Conservation (phyloP, 2,329 filamentous ascomycete species). For the Nemania sp. region DNA sequence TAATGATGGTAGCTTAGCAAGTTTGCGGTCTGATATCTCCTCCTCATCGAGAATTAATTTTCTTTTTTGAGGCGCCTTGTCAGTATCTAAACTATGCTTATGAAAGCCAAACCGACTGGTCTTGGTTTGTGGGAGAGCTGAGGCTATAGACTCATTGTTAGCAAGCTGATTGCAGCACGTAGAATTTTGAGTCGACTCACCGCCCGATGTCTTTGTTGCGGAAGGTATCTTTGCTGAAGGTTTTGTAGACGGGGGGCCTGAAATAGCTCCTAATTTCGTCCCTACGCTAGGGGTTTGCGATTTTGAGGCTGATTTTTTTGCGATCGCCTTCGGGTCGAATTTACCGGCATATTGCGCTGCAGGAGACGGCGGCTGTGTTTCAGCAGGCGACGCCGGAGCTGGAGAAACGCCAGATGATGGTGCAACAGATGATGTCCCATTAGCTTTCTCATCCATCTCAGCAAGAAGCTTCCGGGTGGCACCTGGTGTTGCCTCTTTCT, state of each 20-base stretch:
- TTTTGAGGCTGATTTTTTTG: constrained; percentile 76
- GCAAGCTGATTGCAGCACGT: constrained; percentile 25
- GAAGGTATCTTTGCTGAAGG: constrained; percentile 30
- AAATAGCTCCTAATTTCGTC: constrained; percentile 64
- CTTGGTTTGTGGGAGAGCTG: constrained; percentile 76
- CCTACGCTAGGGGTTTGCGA: constrained; percentile 67
- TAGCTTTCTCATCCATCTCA: constrained; percentile 79
- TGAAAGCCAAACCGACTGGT: constrained; percentile 86
- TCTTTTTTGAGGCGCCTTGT: constrained; percentile 76
- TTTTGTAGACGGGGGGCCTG: constrained; percentile 54
- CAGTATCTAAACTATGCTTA: constrained; percentile 73
- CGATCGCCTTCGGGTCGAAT: constrained; percentile 88
- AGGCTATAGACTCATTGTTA: constrained; percentile 54
- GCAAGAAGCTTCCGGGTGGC: constrained; percentile 76
- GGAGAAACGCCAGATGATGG: constrained; percentile 63
- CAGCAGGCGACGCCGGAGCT: constrained; percentile 63
- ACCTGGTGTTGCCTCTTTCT: constrained; percentile 74
- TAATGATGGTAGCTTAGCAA: constrained; percentile 88
- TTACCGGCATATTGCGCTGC: constrained; percentile 77
- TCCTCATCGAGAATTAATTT: constrained; percentile 90
- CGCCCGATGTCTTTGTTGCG: constrained; percentile 52
- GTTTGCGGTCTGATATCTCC: constrained; percentile 85
- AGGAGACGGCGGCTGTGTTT: constrained; percentile 61
- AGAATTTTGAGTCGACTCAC: constrained; percentile 48
- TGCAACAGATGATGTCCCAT: constrained; percentile 57